phyloP scores from a whole-genome alignment of 768 basidiomycete genomes.

The Kwoniella newhampshirensis region DNA sequence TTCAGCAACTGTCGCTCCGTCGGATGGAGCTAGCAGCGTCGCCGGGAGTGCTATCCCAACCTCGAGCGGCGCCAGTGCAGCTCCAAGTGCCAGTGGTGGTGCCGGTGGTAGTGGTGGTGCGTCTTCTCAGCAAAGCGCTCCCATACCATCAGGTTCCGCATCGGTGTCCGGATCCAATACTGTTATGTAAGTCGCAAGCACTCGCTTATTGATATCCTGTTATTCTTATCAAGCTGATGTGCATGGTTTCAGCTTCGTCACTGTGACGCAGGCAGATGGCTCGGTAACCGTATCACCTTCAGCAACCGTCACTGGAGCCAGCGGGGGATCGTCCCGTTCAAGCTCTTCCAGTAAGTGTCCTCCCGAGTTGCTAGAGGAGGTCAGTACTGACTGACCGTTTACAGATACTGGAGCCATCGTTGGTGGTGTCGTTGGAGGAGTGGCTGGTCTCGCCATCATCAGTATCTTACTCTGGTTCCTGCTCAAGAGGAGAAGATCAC shows the following conservation, averaged over 20 bases:
- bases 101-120: slow-evolving; percentile 3
- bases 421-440: slow-evolving; percentile 40
- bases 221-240: background rate
- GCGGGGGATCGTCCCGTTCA: background rate
- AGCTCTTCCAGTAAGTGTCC: slow-evolving; percentile 12
- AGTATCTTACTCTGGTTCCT: slow-evolving; percentile 30
- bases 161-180: slow-evolving; percentile 11
- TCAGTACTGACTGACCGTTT: background rate
- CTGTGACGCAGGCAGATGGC: slow-evolving; percentile 16
- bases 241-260: slow-evolving; percentile 7
- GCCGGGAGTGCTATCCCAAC: background rate
- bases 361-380: background rate
- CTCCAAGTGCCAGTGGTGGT: slow-evolving; percentile 8
- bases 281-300: slow-evolving; percentile 3
- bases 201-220: background rate
- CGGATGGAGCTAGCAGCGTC: background rate
- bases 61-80: background rate
- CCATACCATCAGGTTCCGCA: slow-evolving; percentile 7
- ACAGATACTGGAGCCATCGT: slow-evolving; percentile 38
- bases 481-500: slow-evolving; percentile 27
- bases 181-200: slow-evolving; percentile 10
- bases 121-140: background rate
- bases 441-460: slow-evolving; percentile 39
- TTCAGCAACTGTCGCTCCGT: background rate
- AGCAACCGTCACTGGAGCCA: slow-evolving; percentile 3